Percentiles rank a stretch among this genome's conserved stretches.
phyloP scores from a whole-genome alignment of 2,329 filamentous ascomycete species.

The Calonectria multiphialidica region DNA sequence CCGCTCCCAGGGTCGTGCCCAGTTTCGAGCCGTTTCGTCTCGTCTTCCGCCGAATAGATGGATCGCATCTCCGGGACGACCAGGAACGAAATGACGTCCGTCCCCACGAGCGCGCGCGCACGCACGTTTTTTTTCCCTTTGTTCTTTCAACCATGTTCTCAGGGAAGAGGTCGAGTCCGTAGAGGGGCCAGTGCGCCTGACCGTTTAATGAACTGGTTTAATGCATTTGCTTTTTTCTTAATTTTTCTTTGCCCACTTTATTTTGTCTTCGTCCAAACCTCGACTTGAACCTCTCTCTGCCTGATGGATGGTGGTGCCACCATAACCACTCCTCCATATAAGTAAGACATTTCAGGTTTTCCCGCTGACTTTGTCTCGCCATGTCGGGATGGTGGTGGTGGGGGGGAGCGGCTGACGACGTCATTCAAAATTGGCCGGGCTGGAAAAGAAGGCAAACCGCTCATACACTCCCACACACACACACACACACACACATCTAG shows the following conservation, averaged over 20 bases:
- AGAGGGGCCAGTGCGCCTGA: neutral
- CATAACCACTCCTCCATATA: neutral
- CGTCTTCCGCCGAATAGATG: neutral
- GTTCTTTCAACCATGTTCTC: neutral
- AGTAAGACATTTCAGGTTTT: neutral
- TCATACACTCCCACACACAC: too few relatives aligned
- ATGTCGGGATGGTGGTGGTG: neutral
- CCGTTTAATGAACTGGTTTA: neutral
- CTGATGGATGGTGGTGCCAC: neutral
- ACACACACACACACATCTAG: too few relatives aligned
- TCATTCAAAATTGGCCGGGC: slow-evolving; percentile 25
- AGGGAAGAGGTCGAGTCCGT: neutral
- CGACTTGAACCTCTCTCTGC: too few relatives aligned
- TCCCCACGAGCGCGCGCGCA: neutral
- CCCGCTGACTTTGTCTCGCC: neutral
- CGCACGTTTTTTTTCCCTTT: neutral
- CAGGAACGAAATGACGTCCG: neutral
- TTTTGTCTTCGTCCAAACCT: neutral
- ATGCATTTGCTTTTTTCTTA: neutral
- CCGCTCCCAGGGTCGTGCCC: neutral
- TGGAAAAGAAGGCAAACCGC: neutral
- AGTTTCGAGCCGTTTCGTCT: slow-evolving; percentile 4
- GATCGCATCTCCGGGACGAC: neutral
- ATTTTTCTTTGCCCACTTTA: neutral
- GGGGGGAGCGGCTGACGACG: neutral